Evolutionary conservation across 306 rosid species (phyloP).

Genomic region (Coriaria nepalensis): DNA sequence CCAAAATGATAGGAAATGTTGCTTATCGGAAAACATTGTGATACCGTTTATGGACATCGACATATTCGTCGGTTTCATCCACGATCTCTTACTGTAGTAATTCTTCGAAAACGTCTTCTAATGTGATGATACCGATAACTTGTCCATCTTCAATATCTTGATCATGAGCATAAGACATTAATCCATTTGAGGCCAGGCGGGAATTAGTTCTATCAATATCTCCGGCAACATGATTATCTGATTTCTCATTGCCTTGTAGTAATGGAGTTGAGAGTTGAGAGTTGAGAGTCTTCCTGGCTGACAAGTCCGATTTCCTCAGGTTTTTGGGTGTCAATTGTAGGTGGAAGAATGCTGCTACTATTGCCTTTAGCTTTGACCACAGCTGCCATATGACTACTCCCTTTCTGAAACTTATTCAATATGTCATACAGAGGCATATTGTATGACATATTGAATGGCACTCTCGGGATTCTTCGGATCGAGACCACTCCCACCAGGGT

Average conservation of each 20-base stretch:
- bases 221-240: slow-evolving; percentile 32
- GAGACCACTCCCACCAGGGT: slow-evolving; percentile 90
- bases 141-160: slow-evolving; percentile 80
- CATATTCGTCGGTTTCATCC: slow-evolving; percentile 93
- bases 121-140: slow-evolving; percentile 89
- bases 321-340: slow-evolving; percentile 35
- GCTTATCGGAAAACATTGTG: slow-evolving; percentile 3
- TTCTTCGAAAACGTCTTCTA: slow-evolving; percentile 98
- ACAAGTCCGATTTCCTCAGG: slow-evolving; percentile 21
- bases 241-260: slow-evolving; percentile 34
- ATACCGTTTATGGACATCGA: slow-evolving; percentile 94
- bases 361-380: slow-evolving; percentile 64
- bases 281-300: slow-evolving; percentile 22
- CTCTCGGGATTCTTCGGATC: slow-evolving; percentile 87
- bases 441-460: slow-evolving; percentile 92
- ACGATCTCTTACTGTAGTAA: slow-evolving; percentile 95
- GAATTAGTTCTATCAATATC: slow-evolving; percentile 52
- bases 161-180: slow-evolving; percentile 19
- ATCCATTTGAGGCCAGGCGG: slow-evolving; percentile 20
- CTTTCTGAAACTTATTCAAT: slow-evolving; percentile 92
- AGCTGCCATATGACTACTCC: slow-evolving; percentile 99
- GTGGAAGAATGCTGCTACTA: slow-evolving; percentile 24
- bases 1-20: slow-evolving; percentile 6
- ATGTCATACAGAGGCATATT: slow-evolving; percentile 97
- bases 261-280: slow-evolving; percentile 59